A percentile compares a stretch with the other conserved stretches of the same genome.
phyloP scores from a whole-genome alignment of 2,329 filamentous ascomycete genomes.

The Aspergillus pseudoviridinutans region DNA sequence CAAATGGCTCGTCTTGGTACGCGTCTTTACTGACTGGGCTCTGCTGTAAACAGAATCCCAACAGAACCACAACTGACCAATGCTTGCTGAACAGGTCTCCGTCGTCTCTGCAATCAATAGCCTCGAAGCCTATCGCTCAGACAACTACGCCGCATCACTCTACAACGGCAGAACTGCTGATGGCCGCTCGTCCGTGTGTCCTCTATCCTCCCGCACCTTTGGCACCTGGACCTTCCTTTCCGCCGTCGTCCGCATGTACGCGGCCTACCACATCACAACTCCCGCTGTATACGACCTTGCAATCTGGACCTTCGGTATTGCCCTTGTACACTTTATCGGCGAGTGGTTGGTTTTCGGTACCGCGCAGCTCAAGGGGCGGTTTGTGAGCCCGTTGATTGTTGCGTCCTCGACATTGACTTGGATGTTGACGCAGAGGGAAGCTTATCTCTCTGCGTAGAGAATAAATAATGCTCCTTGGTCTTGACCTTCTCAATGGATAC shows the following conservation, averaged over 20 bases:
- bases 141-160: conserved; percentile 78
- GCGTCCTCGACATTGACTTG: conserved; percentile 54
- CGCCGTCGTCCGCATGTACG: conserved; percentile 72
- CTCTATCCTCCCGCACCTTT: conserved; percentile 74
- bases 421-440: conserved; percentile 57
- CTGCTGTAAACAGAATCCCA: neutral
- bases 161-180: conserved; percentile 58
- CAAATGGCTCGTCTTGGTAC: conserved; percentile 63
- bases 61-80: neutral
- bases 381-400: conserved; percentile 57
- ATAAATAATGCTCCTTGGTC: conserved; percentile 12
- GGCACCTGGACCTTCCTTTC: conserved; percentile 84
- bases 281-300: conserved; percentile 73
- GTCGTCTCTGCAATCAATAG: conserved; percentile 79
- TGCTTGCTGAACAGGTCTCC: conserved; percentile 59
- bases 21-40: conserved; percentile 21
- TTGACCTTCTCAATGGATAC: neutral
- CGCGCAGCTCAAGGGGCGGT: conserved; percentile 59
- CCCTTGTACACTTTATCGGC: conserved; percentile 70
- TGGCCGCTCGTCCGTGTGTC: conserved; percentile 59
- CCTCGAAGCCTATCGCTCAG: conserved; percentile 75
- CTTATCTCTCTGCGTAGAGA: conserved; percentile 27
- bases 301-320: conserved; percentile 76
- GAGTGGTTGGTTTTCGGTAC: conserved; percentile 80
- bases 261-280: conserved; percentile 74